Percentiles rank a stretch among this genome's conserved stretches.
These are phyloP conservation scores for Metschnikowia aberdeeniae DNA, from an alignment of 805 yeast species.

Conservation along the genomic window DNA sequence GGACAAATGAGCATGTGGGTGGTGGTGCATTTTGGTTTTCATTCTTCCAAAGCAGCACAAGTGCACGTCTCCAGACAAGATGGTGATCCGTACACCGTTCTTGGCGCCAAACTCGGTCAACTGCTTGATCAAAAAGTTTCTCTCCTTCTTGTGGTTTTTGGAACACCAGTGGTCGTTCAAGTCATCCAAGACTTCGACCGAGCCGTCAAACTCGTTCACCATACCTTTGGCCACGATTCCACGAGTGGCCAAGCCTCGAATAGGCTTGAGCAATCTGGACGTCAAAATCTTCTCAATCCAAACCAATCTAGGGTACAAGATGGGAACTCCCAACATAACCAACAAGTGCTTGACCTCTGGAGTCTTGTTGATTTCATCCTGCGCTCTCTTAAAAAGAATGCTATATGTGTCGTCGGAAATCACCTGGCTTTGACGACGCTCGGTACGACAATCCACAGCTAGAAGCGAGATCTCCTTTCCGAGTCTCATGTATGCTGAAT, in stretches of 20 bases:
- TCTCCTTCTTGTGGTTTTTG: slow-evolving; percentile 75
- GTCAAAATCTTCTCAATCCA: slow-evolving; percentile 80
- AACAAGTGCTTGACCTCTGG: slow-evolving; percentile 68
- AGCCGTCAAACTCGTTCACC: slow-evolving; percentile 89
- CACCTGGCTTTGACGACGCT: slow-evolving; percentile 62
- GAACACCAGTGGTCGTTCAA: slow-evolving; percentile 97
- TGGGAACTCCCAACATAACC: slow-evolving; percentile 89
- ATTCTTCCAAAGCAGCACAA: slow-evolving; percentile 80
- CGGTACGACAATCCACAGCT: slow-evolving; percentile 93
- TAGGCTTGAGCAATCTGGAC: slow-evolving; percentile 55
- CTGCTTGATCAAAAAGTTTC: slow-evolving; percentile 62
- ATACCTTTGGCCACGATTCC: slow-evolving; percentile 64
- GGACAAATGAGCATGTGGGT: slow-evolving; percentile 32
- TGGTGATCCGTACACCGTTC: slow-evolving; percentile 70
- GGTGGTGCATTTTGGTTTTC: slow-evolving; percentile 49
- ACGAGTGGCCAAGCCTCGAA: slow-evolving; percentile 54
- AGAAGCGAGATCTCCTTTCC: slow-evolving; percentile 70
- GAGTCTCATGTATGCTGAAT: slow-evolving; percentile 66
- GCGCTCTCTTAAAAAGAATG: slow-evolving; percentile 55
- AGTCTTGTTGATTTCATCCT: slow-evolving; percentile 50
- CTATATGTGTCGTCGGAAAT: slow-evolving; percentile 55
- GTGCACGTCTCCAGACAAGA: slow-evolving; percentile 92
- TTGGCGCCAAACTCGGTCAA: slow-evolving; percentile 64
- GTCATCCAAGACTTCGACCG: slow-evolving; percentile 87
- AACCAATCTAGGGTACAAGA: slow-evolving; percentile 89